Conservation (phyloP, 306 rosid species). For the Trifolium subterraneum region DNA sequence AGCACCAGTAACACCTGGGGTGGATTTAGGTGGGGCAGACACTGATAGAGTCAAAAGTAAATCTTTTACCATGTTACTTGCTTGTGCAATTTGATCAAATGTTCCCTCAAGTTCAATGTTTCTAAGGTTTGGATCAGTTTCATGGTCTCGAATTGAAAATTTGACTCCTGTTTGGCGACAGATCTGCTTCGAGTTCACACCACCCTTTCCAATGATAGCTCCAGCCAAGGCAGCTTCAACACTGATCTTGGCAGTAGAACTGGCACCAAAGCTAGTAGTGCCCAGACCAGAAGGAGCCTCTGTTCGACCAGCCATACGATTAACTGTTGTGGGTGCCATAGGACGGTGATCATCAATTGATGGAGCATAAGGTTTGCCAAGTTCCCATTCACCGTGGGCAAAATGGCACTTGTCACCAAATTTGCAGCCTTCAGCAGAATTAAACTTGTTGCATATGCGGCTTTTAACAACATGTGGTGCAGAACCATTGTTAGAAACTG, state of each 20-base stretch:
- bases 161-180: conserved; percentile 98
- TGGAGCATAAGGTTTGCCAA: conserved; percentile 11
- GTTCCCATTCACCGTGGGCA: conserved; percentile 34
- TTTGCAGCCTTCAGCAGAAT: conserved; percentile 26
- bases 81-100: conserved; percentile 86
- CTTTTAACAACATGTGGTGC: conserved; percentile 42
- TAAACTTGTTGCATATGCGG: conserved; percentile 28
- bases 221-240: conserved; percentile 96
- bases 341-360: conserved; percentile 18
- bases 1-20: conserved; percentile 48
- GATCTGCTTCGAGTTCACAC: conserved; percentile 93
- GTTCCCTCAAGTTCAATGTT: conserved; percentile 96
- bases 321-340: conserved; percentile 53
- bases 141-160: conserved; percentile 87
- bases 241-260: conserved; percentile 91
- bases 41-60: conserved; percentile 60
- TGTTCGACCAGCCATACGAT: conserved; percentile 59
- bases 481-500: conserved; percentile 64
- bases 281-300: conserved; percentile 71
- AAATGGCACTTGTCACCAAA: conserved; percentile 35
- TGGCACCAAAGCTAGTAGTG: conserved; percentile 75
- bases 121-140: conserved; percentile 76
- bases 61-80: conserved; percentile 83
- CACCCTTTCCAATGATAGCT: conserved; percentile 97
- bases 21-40: conserved; percentile 62